Evolutionary conservation across 2,329 filamentous ascomycete species (phyloP).

Genomic region (Fusarium ambrosium): DNA sequence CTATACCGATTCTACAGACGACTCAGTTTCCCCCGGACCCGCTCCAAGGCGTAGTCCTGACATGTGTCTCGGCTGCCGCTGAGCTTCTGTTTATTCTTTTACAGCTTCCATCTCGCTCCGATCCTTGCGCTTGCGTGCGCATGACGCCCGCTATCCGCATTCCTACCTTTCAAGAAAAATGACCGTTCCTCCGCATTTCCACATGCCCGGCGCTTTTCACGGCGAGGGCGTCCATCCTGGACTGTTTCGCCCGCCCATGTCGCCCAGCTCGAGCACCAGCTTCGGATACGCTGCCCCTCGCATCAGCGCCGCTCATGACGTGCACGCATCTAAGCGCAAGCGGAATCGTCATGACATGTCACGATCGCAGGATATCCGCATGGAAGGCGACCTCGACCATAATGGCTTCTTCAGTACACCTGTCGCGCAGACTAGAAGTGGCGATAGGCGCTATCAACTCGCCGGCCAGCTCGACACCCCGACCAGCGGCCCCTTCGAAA

Average conservation of each 20-base stretch:
- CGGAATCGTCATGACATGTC: constrained; percentile 52
- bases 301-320: constrained; percentile 38
- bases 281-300: constrained; percentile 51
- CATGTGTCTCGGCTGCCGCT: constrained; percentile 48
- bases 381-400: constrained; percentile 36
- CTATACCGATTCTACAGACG: constrained; percentile 19
- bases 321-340: constrained; percentile 61
- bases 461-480: constrained; percentile 68
- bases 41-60: constrained; percentile 29
- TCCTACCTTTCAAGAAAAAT: constrained; percentile 32
- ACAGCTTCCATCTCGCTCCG: constrained; percentile 21
- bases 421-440: constrained; percentile 27
- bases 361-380: constrained; percentile 41
- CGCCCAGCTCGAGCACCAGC: constrained; percentile 56
- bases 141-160: constrained; percentile 15
- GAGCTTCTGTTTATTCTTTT: constrained; percentile 30
- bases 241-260: constrained; percentile 62
- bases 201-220: constrained; percentile 54
- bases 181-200: constrained; percentile 51
- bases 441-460: constrained; percentile 59
- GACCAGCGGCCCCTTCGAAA: constrained; percentile 48
- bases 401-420: constrained; percentile 43
- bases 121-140: constrained; percentile 13
- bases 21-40: constrained; percentile 32
- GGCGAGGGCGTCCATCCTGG: constrained; percentile 58